Conservation (phyloP, 1,284 basidiomycete genomes). For the Cryptococcus sp. region DNA sequence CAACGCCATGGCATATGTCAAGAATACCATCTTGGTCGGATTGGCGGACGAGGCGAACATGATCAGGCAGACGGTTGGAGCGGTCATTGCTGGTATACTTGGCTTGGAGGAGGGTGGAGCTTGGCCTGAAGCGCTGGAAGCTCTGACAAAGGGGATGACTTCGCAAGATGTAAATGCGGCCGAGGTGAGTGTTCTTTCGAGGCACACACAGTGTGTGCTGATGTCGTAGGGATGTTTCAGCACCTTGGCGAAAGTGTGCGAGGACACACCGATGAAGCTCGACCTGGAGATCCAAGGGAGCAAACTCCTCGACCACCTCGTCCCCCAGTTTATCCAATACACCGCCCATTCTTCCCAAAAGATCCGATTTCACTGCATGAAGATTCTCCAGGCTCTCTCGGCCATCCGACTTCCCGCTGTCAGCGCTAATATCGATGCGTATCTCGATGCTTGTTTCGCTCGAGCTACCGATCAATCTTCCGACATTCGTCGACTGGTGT, state of each 20-base stretch:
- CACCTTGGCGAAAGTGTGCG: slow-evolving; percentile 90
- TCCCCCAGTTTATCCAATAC: slow-evolving; percentile 86
- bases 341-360: slow-evolving; percentile 65
- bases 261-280: slow-evolving; percentile 93
- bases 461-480: slow-evolving; percentile 88
- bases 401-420: slow-evolving; percentile 76
- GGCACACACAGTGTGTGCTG: neutral
- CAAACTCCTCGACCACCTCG: slow-evolving; percentile 84
- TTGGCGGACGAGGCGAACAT: slow-evolving; percentile 73
- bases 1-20: slow-evolving; percentile 66
- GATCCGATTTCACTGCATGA: slow-evolving; percentile 89
- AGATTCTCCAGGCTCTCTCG: slow-evolving; percentile 89
- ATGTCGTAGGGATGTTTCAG: slow-evolving; percentile 77
- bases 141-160: slow-evolving; percentile 72
- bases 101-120: slow-evolving; percentile 76
- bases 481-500: slow-evolving; percentile 91
- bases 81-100: slow-evolving; percentile 82
- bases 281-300: slow-evolving; percentile 81
- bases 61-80: slow-evolving; percentile 85
- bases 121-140: slow-evolving; percentile 86
- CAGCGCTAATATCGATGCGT: slow-evolving; percentile 83
- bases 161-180: slow-evolving; percentile 65
- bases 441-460: slow-evolving; percentile 89
- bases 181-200: slow-evolving; percentile 61
- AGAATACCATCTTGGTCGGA: slow-evolving; percentile 70